Evolutionary conservation across 768 basidiomycete genomes (phyloP).

Genomic region (Macrolepiota fuliginosa): DNA sequence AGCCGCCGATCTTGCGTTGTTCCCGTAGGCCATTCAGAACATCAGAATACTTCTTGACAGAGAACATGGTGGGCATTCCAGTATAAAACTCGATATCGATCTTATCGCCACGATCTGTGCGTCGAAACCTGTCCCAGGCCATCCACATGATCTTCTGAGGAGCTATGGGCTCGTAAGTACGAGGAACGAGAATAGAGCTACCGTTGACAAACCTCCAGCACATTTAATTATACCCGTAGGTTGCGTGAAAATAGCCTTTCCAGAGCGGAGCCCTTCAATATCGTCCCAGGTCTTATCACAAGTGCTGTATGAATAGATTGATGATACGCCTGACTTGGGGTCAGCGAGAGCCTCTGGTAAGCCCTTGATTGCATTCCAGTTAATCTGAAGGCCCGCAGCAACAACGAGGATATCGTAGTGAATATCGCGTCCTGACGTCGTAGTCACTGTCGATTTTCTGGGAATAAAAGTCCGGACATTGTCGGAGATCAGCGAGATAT

Average conservation of each 20-base stretch:
- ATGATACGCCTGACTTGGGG: conserved; percentile 77
- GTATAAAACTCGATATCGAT: conserved; percentile 79
- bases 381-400: conserved; percentile 84
- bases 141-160: conserved; percentile 97
- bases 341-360: conserved; percentile 76
- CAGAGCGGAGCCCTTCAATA: conserved; percentile 70
- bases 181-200: neutral
- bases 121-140: conserved; percentile 82
- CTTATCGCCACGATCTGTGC: conserved; percentile 53
- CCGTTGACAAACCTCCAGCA: conserved; percentile 62
- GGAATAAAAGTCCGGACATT: conserved; percentile 78
- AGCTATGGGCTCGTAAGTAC: conserved; percentile 37
- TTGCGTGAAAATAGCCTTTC: conserved; percentile 93
- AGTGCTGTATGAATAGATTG: conserved; percentile 88
- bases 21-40: conserved; percentile 76
- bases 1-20: conserved; percentile 75
- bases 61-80: conserved; percentile 95
- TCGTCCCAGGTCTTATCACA: conserved; percentile 89
- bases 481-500: conserved; percentile 70
- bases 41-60: conserved; percentile 93
- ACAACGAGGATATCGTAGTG: conserved; percentile 87
- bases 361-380: conserved; percentile 75
- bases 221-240: conserved; percentile 93
- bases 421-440: conserved; percentile 64
- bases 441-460: conserved; percentile 66